These are phyloP conservation scores for Umbelopsis vinacea DNA, from an alignment of 192 early-diverging fungal genomes.

Conservation along the genomic window DNA sequence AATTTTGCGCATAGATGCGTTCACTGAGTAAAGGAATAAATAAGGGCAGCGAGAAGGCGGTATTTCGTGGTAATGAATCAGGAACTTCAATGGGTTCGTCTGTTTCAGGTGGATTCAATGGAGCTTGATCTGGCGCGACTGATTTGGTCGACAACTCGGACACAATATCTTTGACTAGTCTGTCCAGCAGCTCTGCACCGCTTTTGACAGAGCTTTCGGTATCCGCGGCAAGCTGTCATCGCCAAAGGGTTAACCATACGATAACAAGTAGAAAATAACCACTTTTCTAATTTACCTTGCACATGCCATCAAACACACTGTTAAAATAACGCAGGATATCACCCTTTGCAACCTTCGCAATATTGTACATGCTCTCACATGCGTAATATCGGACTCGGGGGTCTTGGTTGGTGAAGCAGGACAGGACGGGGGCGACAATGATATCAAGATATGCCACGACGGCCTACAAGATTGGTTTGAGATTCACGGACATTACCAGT, in stretches of 20 bases:
- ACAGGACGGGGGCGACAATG: constrained; percentile 93
- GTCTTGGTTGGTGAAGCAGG: constrained; percentile 93
- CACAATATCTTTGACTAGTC: constrained; percentile 97
- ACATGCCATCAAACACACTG: constrained; percentile 95
- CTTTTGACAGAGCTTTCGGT: constrained; percentile 90
- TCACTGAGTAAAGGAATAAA: constrained; percentile 95
- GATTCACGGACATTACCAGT: constrained; percentile 1
- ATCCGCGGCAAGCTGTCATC: constrained; percentile 78
- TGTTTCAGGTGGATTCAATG: constrained; percentile 37
- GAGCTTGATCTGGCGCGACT: constrained; percentile 44
- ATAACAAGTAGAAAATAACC: background rate
- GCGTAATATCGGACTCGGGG: constrained; percentile 96
- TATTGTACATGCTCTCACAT: constrained; percentile 98
- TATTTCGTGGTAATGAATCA: constrained; percentile 57
- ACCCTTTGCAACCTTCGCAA: constrained; percentile 92
- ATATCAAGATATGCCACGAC: constrained; percentile 68
- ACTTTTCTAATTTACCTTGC: constrained; percentile 65
- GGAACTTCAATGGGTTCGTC: constrained; percentile 44
- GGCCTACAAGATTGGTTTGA: constrained; percentile 34
- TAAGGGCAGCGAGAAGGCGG: constrained; percentile 86
- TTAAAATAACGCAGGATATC: constrained; percentile 92
- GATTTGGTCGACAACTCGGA: constrained; percentile 86
- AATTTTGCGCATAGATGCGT: constrained; percentile 90
- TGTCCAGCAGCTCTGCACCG: constrained; percentile 92
- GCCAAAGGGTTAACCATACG: background rate